Base-by-base conservation (phyloP, 257 asterid genomes). In the Solanum etuberosum region DNA sequence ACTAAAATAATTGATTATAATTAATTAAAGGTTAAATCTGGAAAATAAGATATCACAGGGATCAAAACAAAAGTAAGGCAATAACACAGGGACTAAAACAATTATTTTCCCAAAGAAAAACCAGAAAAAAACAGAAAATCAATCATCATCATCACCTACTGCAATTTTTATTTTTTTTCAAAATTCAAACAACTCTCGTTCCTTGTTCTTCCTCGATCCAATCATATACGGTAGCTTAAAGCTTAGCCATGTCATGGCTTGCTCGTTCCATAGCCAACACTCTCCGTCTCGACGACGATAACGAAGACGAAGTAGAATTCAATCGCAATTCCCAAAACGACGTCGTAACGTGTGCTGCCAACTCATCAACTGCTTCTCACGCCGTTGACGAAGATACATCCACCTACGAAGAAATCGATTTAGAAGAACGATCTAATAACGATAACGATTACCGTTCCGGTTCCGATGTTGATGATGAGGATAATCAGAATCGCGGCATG, bases 241-340 rank as follows among this genome's bases (percentile, higher is more conserved):
- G 48, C 18, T 32, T 7, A 27, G 85, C 83, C 88, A 96, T 96
- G 99, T 94, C 99, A 84, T 96, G 98, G 99, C 89, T 96, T 88
- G 96, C 96, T 88, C 98, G 98, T 88, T 95, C 99, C 90, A 91
- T 96, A 73, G 92, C 95, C 94, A 92, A 93, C 91, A 40, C 92
- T 80, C 96, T 96, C 94, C 95, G 90, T 85, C 94, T 95, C 89
- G 98, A 93, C 83, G 97, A 92, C 43, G 93, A 89, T 61, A 42
- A 42, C 83, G 87, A 42, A 42, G 89, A 48, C 21, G 21, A 54
- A 29, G 89, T 65, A 78, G 83, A 14, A 14, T 43, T 43, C 27
- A 46, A 43, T 27, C 84, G 21, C 65, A 43, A 68, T 6, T 23
- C 7, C 65, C 80, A 34, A 20, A 76, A 88, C 88, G 91, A 87